Evolutionary conservation across 2,329 filamentous ascomycete species (phyloP), one percentile per base, ranked within the genome.

Genomic region (Ascosphaera acerosa): DNA sequence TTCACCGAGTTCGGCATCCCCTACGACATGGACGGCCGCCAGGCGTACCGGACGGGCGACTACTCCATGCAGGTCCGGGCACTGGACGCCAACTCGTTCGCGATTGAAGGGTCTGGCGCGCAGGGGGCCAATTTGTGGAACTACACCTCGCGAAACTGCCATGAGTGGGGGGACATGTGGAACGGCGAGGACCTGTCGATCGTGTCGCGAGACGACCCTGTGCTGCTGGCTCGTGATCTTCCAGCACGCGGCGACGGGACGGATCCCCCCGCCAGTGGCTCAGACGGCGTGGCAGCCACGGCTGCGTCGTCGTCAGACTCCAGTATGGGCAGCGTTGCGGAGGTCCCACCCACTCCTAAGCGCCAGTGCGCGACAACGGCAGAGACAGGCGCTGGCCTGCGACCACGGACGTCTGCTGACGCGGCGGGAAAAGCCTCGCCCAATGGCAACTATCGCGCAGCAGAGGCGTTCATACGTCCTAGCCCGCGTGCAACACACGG

Each of bases 111-210:
- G 0, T 75, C 78, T 20, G 60, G 66, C 10, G 68, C 80, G 34
- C 82, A 82, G 39, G 87, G 84, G 0, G 87, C 84, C 44, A 77
- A 81, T 0, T 51, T 92, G 29, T 97, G 87, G 87, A 59, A 80
- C 2, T 97, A 97, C 50, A 70, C 68, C 37, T 64, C 67, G 14
- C 40, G 76, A 62, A 97, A 94, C 47, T 73, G 74, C 37, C 87
- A 97, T 46, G 61, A 73, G 44, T 73, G 77, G 54, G 87, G 87
- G 33, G 87, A 97, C 44, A 70, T 80, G 40, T 97, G 87, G 87
- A 97, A 97, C 41, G 87, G 87, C 29, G 87, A 97, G 50, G 87
- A 97, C 48, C 54, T 97, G 19, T 92, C 82, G 4, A 87, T 97
- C 33, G 75, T 70, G 46, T 92, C 80, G 0, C 42, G 67, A 4